A percentile compares a stretch with the other conserved stretches of the same genome.
These are phyloP conservation scores for Neoscytalidium dimidiatum DNA, from an alignment of 2,329 filamentous ascomycete genomes.

Conservation along the genomic window DNA sequence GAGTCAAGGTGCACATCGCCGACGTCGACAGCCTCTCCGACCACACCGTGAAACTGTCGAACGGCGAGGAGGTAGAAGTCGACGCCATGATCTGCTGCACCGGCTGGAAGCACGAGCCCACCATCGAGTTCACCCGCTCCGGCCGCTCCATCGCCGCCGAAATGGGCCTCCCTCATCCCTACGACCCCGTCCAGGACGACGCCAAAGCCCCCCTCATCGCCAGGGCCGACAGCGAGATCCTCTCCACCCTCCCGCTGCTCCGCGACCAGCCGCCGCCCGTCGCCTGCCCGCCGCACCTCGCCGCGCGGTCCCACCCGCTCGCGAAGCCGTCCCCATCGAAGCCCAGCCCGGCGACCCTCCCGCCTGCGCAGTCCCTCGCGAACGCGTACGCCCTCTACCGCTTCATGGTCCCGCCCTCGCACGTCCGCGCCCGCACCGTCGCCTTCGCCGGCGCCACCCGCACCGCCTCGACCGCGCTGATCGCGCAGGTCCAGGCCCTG, in stretches of 20 bases:
- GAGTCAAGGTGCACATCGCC: slow-evolving; percentile 57
- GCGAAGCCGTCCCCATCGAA: neutral
- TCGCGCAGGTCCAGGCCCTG: slow-evolving; percentile 41
- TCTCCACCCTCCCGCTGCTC: slow-evolving; percentile 55
- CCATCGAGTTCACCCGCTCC: slow-evolving; percentile 48
- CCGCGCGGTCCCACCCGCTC: neutral
- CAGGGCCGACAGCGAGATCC: slow-evolving; percentile 54
- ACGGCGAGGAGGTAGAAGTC: slow-evolving; percentile 39
- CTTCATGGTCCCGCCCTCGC: slow-evolving; percentile 43
- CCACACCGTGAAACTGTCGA: slow-evolving; percentile 51
- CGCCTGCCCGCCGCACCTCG: neutral
- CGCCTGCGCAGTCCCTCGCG: neutral
- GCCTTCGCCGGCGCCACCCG: slow-evolving; percentile 44
- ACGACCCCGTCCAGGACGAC: slow-evolving; percentile 21
- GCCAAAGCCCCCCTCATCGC: neutral
- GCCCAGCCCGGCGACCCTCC: slow-evolving; percentile 16
- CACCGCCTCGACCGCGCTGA: slow-evolving; percentile 38
- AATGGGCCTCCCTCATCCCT: slow-evolving; percentile 25
- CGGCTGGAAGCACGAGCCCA: slow-evolving; percentile 58
- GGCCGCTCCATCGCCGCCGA: slow-evolving; percentile 21
- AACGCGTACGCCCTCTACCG: slow-evolving; percentile 47
- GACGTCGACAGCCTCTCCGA: slow-evolving; percentile 53
- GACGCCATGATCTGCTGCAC: slow-evolving; percentile 57
- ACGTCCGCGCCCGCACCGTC: slow-evolving; percentile 35
- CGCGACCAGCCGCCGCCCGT: neutral